Conservation (phyloP, 768 basidiomycete species). For the Postia placenta region DNA sequence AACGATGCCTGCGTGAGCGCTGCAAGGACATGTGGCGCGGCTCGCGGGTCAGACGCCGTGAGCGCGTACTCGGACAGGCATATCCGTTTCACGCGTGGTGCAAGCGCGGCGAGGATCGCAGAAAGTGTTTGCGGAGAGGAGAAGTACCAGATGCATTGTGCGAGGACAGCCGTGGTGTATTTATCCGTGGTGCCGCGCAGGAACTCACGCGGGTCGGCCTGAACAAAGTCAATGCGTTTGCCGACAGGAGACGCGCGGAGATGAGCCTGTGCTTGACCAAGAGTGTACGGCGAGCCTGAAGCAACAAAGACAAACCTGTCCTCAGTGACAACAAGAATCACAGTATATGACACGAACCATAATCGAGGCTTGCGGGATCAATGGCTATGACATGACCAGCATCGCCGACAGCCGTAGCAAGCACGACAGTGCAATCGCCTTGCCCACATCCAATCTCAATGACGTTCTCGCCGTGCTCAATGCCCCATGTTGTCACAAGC, state of each 20-base stretch:
- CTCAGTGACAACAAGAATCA: background rate
- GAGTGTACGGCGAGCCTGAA: constrained; percentile 29
- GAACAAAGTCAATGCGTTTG: constrained; percentile 28
- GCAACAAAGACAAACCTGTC: no score
- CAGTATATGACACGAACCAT: constrained; percentile 20
- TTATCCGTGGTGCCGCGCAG: constrained; percentile 15
- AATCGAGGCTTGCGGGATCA: constrained; percentile 32
- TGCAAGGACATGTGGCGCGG: constrained; percentile 28
- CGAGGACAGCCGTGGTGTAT: constrained; percentile 30
- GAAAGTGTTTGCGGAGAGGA: constrained; percentile 25
- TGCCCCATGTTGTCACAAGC: constrained; percentile 25
- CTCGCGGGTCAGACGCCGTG: constrained; percentile 14
- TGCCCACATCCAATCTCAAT: constrained; percentile 38
- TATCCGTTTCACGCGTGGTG: constrained; percentile 19
- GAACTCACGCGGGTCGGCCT: constrained; percentile 25
- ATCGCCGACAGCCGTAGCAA: constrained; percentile 30
- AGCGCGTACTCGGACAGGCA: constrained; percentile 32
- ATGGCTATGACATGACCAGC: constrained; percentile 32
- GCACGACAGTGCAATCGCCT: constrained; percentile 32
- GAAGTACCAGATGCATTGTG: constrained; percentile 36
- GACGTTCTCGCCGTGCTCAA: constrained; percentile 23
- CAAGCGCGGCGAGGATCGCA: constrained; percentile 24
- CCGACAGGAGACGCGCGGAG: constrained; percentile 26
- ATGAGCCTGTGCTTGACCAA: constrained; percentile 31
- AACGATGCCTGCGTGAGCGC: constrained; percentile 31